Base-by-base conservation (phyloP, 345 rosid species). In the Hypericum androsaemum region DNA sequence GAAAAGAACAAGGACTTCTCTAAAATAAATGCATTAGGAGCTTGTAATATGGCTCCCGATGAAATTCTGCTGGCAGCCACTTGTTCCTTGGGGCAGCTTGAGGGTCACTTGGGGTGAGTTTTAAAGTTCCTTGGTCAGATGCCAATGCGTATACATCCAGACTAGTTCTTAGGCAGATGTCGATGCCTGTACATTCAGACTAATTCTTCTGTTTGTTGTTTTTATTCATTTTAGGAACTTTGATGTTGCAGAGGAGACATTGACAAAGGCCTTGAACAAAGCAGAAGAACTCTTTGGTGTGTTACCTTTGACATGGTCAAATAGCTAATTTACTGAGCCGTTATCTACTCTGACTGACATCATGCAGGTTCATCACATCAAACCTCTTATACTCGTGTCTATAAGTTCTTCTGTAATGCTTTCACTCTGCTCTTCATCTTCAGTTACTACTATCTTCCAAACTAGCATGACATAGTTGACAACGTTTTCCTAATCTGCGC, bases 71-170 rank as follows among this genome's bases (percentile, higher is more conserved):
- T 92, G 35, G 88, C 94, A 53, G 84, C 94, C 35, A 80, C 70
- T 61, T 78, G 85, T 77, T 83, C 85, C 40, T 65, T 92, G 62
- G 97, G 97, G 56, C 98, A 85, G 77, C 86, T 88, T 40, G 81
- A 88, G 74, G 74, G 86, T 40, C 95, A 88, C 70, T 58, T 72
- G 64, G 96, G 96, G 96, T 88, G 68, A 54, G 61, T 43, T 57
- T 61, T 22, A 22, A 52, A 54, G 17, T 53, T 45, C 14, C 6
- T 53, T 6, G 28, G 22, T 17, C 57, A 15, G 15, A 13, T 46
- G 39, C 54, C 39, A 28, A 39, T 56, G 22, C 47, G 49, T 37
- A 8, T 46, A 22, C 32, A 22, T 22, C 1, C 32, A 22, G 32
- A 22, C 32, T 22, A 22, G 4, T 22, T 1, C 32, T 22, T 22